Evolutionary conservation across 2,329 filamentous ascomycete species (phyloP).

Genomic region (Diaporthe citrichinensis): DNA sequence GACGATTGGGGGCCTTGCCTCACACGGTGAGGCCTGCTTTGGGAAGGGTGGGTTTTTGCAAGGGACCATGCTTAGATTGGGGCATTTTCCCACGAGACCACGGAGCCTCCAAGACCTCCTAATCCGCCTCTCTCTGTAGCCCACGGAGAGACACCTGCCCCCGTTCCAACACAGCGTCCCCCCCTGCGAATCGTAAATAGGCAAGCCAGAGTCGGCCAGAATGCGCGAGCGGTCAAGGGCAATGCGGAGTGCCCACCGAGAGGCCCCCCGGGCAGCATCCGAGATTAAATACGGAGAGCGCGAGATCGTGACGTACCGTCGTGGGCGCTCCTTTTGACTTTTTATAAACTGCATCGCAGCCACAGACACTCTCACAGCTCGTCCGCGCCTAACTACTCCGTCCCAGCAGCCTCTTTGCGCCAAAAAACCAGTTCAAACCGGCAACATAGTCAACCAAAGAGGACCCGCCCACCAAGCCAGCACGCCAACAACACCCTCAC

Average conservation of each 20-base stretch:
- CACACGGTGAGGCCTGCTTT: conserved; percentile 22
- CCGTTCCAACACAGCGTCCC: conserved; percentile 10
- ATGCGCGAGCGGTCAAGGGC: conserved; percentile 32
- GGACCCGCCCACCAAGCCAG: conserved; percentile 5
- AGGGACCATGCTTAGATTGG: conserved; percentile 28
- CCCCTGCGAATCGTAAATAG: conserved; percentile 17
- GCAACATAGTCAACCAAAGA: conserved; percentile 14
- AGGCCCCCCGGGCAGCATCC: conserved; percentile 24
- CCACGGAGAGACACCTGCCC: not conserved
- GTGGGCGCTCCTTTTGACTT: conserved; percentile 18
- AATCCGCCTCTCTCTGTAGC: not conserved
- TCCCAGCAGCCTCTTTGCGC: not conserved
- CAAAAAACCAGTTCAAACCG: not conserved
- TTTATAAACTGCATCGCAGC: conserved; percentile 31
- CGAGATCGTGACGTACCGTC: conserved; percentile 34
- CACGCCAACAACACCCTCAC: not conserved
- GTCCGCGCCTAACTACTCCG: conserved; percentile 5
- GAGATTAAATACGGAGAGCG: conserved; percentile 37
- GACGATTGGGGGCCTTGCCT: not conserved
- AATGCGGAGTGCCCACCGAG: conserved; percentile 1
- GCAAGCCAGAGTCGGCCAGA: conserved; percentile 18
- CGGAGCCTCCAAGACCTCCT: conserved; percentile 12
- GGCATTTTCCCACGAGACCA: conserved; percentile 22
- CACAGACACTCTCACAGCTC: conserved; percentile 17
- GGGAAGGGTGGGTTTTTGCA: conserved; percentile 21